Evolutionary conservation across 495 filamentous ascomycete species (phyloP).

Genomic region (Stereocaulon alpinum): DNA sequence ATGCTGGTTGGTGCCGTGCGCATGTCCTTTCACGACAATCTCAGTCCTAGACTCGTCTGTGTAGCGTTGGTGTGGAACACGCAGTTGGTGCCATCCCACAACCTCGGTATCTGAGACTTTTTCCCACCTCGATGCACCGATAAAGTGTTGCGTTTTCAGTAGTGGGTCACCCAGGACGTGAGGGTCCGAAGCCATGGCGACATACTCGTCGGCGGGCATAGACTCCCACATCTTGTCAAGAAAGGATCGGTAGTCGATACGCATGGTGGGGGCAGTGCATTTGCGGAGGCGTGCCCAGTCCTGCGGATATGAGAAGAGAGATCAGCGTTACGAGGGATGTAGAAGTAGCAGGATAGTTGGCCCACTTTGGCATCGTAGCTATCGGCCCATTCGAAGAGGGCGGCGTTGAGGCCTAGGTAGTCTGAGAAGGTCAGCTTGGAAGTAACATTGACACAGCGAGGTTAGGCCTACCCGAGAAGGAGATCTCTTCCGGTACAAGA

Average conservation of each 20-base stretch:
- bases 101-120: constrained; percentile 56
- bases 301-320: constrained; percentile 23
- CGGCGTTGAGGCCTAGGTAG: constrained; percentile 14
- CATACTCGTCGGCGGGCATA: constrained; percentile 62
- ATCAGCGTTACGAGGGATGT: not conserved
- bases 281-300: constrained; percentile 63
- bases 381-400: constrained; percentile 64
- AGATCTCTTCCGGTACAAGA: constrained; percentile 15
- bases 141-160: constrained; percentile 67
- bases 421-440: not conserved
- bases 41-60: constrained; percentile 12
- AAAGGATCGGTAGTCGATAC: constrained; percentile 68
- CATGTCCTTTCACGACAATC: constrained; percentile 17
- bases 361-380: constrained; percentile 60
- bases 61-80: constrained; percentile 53
- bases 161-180: constrained; percentile 59
- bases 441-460: not conserved
- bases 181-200: constrained; percentile 56
- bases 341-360: not conserved
- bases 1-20: constrained; percentile 19
- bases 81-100: constrained; percentile 65
- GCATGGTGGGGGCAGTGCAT: constrained; percentile 56
- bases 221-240: constrained; percentile 60
- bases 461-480: constrained; percentile 3
- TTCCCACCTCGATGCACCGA: constrained; percentile 64